Percentiles rank a stretch among this genome's conserved stretches.
phyloP scores from a whole-genome alignment of 2,329 filamentous ascomycete genomes.

The Aspergillus sp. region DNA sequence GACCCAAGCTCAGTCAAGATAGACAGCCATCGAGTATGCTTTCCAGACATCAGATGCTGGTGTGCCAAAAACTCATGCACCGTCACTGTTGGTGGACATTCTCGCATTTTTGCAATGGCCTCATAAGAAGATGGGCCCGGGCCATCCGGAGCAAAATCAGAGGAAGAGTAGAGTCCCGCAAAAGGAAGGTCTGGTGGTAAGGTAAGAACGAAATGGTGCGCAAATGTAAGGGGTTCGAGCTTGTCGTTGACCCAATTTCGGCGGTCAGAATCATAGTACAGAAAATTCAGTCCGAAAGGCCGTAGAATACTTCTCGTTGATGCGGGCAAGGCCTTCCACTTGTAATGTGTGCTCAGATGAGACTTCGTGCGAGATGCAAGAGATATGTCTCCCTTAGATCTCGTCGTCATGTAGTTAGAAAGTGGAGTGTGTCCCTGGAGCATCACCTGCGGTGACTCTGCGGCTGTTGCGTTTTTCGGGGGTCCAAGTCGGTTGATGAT shows the following conservation, averaged over 20 bases:
- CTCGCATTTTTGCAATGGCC: conserved; percentile 48
- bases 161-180: conserved; percentile 26
- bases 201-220: conserved; percentile 46
- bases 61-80: conserved; percentile 54
- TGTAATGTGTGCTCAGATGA: conserved; percentile 53
- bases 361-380: conserved; percentile 53
- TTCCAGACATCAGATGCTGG: conserved; percentile 49
- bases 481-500: conserved; percentile 45
- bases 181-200: conserved; percentile 46
- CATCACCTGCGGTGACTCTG: conserved; percentile 25
- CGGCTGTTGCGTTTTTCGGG: conserved; percentile 16
- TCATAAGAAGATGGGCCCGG: conserved; percentile 53
- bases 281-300: conserved; percentile 50
- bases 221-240: conserved; percentile 42
- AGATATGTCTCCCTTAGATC: conserved; percentile 27
- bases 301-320: conserved; percentile 47
- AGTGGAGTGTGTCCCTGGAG: conserved; percentile 40
- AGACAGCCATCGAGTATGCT: conserved; percentile 49
- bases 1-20: conserved; percentile 55
- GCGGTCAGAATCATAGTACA: conserved; percentile 50
- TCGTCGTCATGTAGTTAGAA: conserved; percentile 20
- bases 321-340: conserved; percentile 44
- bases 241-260: conserved; percentile 44
- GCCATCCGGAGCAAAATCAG: conserved; percentile 34
- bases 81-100: conserved; percentile 51